These are phyloP conservation scores for Wickerhamiella sorbophila DNA, from an alignment of 805 yeast species.

Conservation along the genomic window DNA sequence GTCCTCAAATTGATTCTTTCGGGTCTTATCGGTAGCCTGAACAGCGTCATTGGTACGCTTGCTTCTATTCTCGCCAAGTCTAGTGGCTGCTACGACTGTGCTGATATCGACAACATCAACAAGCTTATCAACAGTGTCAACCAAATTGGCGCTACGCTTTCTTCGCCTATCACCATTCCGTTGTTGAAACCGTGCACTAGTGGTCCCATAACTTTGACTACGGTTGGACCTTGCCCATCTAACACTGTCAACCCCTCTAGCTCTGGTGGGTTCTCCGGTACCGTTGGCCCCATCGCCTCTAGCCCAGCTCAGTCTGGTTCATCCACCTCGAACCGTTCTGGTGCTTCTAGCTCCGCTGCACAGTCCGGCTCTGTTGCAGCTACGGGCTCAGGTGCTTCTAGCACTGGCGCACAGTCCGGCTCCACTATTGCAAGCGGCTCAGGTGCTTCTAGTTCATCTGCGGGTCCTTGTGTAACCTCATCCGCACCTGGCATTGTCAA, in stretches of 20 bases:
- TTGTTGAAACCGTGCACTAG: too few relatives aligned
- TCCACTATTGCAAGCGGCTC: background rate
- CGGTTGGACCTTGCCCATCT: background rate
- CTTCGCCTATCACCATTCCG: too few relatives aligned
- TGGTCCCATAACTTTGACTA: background rate
- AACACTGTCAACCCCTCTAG: too few relatives aligned
- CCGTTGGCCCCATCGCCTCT: background rate
- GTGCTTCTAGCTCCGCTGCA: background rate
- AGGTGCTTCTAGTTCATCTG: background rate
- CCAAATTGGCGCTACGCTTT: too few relatives aligned
- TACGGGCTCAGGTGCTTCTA: background rate
- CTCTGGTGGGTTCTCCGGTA: too few relatives aligned
- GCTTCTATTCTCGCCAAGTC: constrained; percentile 7
- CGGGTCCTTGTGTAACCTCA: background rate
- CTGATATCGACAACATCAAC: too few relatives aligned
- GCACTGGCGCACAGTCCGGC: background rate
- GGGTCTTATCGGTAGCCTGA: constrained; percentile 5
- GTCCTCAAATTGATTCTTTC: constrained; percentile 6
- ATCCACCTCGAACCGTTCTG: too few relatives aligned
- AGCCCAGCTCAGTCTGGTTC: background rate
- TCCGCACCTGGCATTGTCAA: background rate
- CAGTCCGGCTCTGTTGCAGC: background rate
- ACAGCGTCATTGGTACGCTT: constrained; percentile 3
- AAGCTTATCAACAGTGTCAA: too few relatives aligned
- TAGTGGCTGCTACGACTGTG: background rate